phyloP scores from a whole-genome alignment of 2,329 filamentous ascomycete species.

The Neoarthrinium moseri region DNA sequence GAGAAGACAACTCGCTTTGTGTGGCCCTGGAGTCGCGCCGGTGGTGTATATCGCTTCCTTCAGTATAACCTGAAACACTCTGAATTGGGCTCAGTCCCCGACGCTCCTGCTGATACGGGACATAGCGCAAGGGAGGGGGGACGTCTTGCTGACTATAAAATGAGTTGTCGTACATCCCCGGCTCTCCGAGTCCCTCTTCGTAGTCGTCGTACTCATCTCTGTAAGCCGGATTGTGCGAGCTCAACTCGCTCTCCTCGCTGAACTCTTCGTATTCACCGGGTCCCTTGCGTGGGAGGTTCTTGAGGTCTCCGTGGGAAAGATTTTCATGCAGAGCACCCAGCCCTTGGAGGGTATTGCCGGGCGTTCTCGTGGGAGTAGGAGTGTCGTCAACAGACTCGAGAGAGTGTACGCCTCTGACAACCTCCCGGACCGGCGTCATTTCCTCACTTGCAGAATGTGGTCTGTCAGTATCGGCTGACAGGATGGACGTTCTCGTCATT shows the following conservation, averaged over 20 bases:
- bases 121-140: slow-evolving; percentile 62
- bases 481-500: slow-evolving; percentile 80
- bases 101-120: slow-evolving; percentile 67
- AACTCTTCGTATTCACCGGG: slow-evolving; percentile 40
- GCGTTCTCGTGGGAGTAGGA: slow-evolving; percentile 59
- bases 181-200: slow-evolving; percentile 35
- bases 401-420: slow-evolving; percentile 60
- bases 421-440: slow-evolving; percentile 60
- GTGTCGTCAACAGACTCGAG: slow-evolving; percentile 52
- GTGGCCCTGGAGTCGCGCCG: slow-evolving; percentile 58
- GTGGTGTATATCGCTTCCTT: slow-evolving; percentile 58
- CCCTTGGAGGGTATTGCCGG: slow-evolving; percentile 50
- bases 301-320: slow-evolving; percentile 58
- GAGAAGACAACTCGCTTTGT: slow-evolving; percentile 58
- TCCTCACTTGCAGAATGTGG: slow-evolving; percentile 67
- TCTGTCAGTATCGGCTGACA: slow-evolving; percentile 76
- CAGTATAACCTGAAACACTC: slow-evolving; percentile 83
- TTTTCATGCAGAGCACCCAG: slow-evolving; percentile 69
- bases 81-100: slow-evolving; percentile 85
- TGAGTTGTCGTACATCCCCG: slow-evolving; percentile 37
- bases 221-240: slow-evolving; percentile 36
- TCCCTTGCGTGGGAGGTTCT: slow-evolving; percentile 49
- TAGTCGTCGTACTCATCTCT: slow-evolving; percentile 38
- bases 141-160: slow-evolving; percentile 63
- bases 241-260: slow-evolving; percentile 47